Evolutionary conservation across 2,329 filamentous ascomycete genomes (phyloP), one percentile per base, ranked within the genome.

Genomic region (Fusarium ramigenum): DNA sequence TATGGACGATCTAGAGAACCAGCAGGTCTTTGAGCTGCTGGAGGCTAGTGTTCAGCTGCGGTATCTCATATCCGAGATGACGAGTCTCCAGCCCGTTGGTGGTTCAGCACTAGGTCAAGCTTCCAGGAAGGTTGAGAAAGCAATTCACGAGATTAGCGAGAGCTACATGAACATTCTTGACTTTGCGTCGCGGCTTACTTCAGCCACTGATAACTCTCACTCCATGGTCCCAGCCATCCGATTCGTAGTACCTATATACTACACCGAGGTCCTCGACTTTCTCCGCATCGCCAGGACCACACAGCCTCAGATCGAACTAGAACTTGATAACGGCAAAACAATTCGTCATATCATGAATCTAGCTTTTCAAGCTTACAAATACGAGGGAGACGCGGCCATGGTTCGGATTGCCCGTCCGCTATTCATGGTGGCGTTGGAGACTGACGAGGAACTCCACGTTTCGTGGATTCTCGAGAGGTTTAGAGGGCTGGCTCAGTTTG

Each of bases 261-360:
- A 54, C 25, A 54, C 36, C 9, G 50, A 54, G 15, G 15, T 47
- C 2, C 54, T 58, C n/a, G 39, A 47, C 9, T 36, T 58, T 25
- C 10, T 58, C 16, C 54, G 54, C 18, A 43, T 58, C 10, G 5
- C 50, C 8, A 28, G 50, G 0, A n/a, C 25, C 14, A 9, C 30
- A 11, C 7, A 10, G 5, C 15, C 34, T n/a, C 23, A 34, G 2
- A 4, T n/a, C 2, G 7, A 16, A 2, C 6, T n/a, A 9, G 2
- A 2, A 21, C 12, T 46, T 6, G 9, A 18, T 0, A 5, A 11
- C 14, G 3, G 42, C 9, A 34, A 47, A 16, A 25, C n/a, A 14
- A 34, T 58, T 16, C 18, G 54, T 5, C 4, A 47, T 5, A 58
- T 58, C n/a, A 58, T 58, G 54, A 58, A 46, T 19, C 54, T 58